phyloP scores from a whole-genome alignment of 805 yeast genomes.

The Candida montana region DNA sequence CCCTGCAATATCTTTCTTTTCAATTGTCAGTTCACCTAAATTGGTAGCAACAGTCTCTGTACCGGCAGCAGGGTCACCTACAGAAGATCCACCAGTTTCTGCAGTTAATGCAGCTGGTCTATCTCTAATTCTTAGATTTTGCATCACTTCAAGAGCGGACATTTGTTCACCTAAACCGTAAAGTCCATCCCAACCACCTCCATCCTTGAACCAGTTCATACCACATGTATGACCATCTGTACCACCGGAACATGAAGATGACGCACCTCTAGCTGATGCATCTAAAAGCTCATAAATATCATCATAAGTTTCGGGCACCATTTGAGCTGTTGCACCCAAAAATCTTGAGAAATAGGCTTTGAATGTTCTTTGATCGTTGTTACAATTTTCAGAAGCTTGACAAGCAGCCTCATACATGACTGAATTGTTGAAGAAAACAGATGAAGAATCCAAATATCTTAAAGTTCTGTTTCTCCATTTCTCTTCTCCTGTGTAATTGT shows the following conservation, averaged over 20 bases:
- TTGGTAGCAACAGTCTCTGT: slow-evolving; percentile 32
- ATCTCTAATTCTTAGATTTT: slow-evolving; percentile 30
- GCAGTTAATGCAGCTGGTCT: slow-evolving; percentile 55
- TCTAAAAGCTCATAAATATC: slow-evolving; percentile 41
- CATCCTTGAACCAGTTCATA: slow-evolving; percentile 49
- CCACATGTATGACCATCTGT: slow-evolving; percentile 81
- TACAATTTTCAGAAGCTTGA: slow-evolving; percentile 50
- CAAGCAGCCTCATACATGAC: slow-evolving; percentile 72
- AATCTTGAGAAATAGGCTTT: slow-evolving; percentile 65
- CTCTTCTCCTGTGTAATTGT: slow-evolving; percentile 53
- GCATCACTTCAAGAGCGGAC: slow-evolving; percentile 60
- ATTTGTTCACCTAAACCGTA: slow-evolving; percentile 86
- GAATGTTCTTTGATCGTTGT: slow-evolving; percentile 71
- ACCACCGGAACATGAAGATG: slow-evolving; percentile 76
- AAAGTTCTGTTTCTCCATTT: slow-evolving; percentile 54
- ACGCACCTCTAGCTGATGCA: slow-evolving; percentile 65
- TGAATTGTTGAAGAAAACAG: slow-evolving; percentile 51
- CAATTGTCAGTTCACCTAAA: slow-evolving; percentile 33
- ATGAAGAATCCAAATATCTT: slow-evolving; percentile 41
- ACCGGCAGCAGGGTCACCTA: slow-evolving; percentile 63
- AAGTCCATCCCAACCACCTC: slow-evolving; percentile 52
- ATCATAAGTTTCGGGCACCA: slow-evolving; percentile 51
- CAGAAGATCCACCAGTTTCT: slow-evolving; percentile 58
- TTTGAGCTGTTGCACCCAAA: slow-evolving; percentile 54
- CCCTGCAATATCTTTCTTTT: slow-evolving; percentile 50